Base-by-base conservation (phyloP, 257 asterid species). In the Gentiana dahurica region DNA sequence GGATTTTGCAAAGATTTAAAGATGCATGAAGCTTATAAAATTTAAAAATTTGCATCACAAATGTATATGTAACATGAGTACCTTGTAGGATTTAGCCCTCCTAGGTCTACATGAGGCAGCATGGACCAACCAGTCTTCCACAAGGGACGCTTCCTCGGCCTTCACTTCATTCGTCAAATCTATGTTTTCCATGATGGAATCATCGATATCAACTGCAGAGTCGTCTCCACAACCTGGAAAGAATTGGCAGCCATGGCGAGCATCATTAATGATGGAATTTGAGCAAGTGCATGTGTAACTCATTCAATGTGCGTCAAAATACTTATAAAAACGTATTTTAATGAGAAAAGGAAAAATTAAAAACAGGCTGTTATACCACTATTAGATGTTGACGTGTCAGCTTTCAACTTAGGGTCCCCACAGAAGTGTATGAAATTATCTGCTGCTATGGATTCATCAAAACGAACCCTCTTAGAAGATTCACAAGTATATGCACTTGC, bases 61-160 rank as follows among this genome's bases (percentile, higher is more conserved):
- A 24, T 24, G 24, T 24, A 24, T 24, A 24, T 24, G 24, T 24
- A 24, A 34, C 43, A 54, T 4, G 3, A 33, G 39, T 38, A 82
- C 96, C 96, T 82, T 85, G 56, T 77, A 85, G 35, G 89, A 88
- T 68, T 75, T 69, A 67, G 77, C 79, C 64, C 72, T 66, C 65
- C 72, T 73, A 54, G 71, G 77, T 70, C 83, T 63, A 54, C 57
- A 70, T 47, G 77, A 68, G 66, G 65, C 69, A 15, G 72, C 55
- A 57, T 48, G 44, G 56, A 48, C 46, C 66, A 57, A 44, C 39
- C 71, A 60, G 53, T 66, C 36, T 51, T 64, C 68, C 53, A 68
- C 43, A 41, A 66, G 66, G 60, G 72, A 51, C 12, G 39, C 66
- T 55, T 33, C 75, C 38, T 70, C 76, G 46, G 37, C 73, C 50